A percentile compares a stretch with the other conserved stretches of the same genome.
Conservation (phyloP, 2,329 filamentous ascomycete genomes). For the Phaeosphaeriaceae sp. region DNA sequence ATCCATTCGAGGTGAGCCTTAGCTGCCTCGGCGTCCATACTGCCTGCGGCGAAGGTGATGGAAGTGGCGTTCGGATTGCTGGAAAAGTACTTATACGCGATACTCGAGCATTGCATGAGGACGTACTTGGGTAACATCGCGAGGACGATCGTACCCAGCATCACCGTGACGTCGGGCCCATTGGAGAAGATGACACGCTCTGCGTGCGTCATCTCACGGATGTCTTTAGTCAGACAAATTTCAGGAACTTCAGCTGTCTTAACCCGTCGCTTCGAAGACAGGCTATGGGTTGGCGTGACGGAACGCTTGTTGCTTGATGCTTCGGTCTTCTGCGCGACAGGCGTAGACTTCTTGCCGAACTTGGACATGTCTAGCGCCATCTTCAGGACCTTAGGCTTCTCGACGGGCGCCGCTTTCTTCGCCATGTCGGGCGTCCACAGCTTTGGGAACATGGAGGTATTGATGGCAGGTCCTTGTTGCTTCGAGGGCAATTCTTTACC, state of each 20-base stretch:
- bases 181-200: conserved; percentile 28
- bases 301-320: not conserved
- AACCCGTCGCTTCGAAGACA: not conserved
- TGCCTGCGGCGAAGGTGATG: conserved; percentile 20
- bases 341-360: conserved; percentile 14
- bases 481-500: not conserved
- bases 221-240: conserved; percentile 18
- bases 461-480: conserved; percentile 1
- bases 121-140: conserved; percentile 29
- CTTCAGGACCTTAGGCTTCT: conserved; percentile 27
- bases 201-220: conserved; percentile 29
- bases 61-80: conserved; percentile 15
- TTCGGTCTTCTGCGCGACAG: not conserved
- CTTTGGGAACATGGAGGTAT: conserved; percentile 4
- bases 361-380: conserved; percentile 31
- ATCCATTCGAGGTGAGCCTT: conserved; percentile 31
- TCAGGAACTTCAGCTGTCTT: conserved; percentile 15
- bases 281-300: not conserved
- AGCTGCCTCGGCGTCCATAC: conserved; percentile 25
- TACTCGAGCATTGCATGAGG: conserved; percentile 36
- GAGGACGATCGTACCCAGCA: conserved; percentile 20
- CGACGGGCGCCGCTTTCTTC: conserved; percentile 24
- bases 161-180: conserved; percentile 28
- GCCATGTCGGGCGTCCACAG: conserved; percentile 25
- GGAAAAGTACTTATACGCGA: conserved; percentile 28